phyloP scores from a whole-genome alignment of 352 stramenopile genomes.

The Aphanomyces invadans region DNA sequence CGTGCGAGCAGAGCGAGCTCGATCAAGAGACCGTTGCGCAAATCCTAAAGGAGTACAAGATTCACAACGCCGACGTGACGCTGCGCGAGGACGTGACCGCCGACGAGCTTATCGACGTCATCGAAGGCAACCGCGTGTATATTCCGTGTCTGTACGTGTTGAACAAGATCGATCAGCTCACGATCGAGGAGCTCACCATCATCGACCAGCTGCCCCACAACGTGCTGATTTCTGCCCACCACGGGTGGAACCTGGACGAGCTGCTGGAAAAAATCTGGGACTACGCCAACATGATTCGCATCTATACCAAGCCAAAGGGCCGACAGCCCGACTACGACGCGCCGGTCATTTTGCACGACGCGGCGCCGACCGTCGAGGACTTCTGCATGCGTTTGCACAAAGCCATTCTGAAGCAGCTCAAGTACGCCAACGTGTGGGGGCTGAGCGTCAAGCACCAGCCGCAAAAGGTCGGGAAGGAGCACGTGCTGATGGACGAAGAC shows the following conservation, averaged over 20 bases:
- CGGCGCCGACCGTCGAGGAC: constrained; percentile 93
- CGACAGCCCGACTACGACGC: constrained; percentile 94
- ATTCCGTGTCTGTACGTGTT: constrained; percentile 98
- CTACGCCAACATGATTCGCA: constrained; percentile 96
- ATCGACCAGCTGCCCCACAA: constrained; percentile 98
- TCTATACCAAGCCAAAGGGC: constrained; percentile 98
- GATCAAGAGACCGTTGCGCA: constrained; percentile 91
- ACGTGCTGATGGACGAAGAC: constrained; percentile 97
- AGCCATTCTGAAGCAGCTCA: constrained; percentile 81
- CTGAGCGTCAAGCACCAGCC: constrained; percentile 97
- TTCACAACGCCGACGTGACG: constrained; percentile 96
- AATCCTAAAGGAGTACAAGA: constrained; percentile 98
- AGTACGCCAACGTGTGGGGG: constrained; percentile 97
- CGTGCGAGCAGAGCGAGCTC: constrained; percentile 86
- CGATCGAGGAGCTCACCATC: constrained; percentile 98
- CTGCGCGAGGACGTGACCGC: constrained; percentile 93
- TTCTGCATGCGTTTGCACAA: constrained; percentile 94
- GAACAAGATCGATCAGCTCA: constrained; percentile 99
- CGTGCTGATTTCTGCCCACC: constrained; percentile 94
- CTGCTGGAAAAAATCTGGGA: constrained; percentile 97
- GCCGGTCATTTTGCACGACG: constrained; percentile 95
- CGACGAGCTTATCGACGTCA: constrained; percentile 99
- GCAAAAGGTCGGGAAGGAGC: constrained; percentile 97
- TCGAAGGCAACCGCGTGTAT: constrained; percentile 97
- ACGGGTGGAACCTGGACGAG: constrained; percentile 98